These are phyloP conservation scores for Phytomonas sp. DNA, from an alignment of 208 protist genomes.

Conservation along the genomic window DNA sequence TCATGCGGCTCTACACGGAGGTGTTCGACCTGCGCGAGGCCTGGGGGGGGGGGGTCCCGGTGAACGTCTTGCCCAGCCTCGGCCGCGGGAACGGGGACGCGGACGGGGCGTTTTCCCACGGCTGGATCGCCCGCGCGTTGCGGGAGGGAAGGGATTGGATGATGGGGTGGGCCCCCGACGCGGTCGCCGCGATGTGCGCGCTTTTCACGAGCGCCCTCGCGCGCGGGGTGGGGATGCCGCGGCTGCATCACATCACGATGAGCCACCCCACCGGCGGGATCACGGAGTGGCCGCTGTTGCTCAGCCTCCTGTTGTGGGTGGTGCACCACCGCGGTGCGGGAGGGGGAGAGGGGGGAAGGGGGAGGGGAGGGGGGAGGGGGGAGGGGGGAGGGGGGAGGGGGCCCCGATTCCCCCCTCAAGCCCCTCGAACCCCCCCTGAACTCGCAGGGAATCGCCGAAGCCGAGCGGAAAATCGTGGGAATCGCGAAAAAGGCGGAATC, in stretches of 20 bases:
- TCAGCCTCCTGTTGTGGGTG: constrained; percentile 77
- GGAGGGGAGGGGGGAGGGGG: too few species aligned
- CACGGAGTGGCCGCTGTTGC: constrained; percentile 77
- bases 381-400: too few species aligned
- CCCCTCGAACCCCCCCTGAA: too few species aligned
- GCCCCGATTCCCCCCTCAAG: too few species aligned
- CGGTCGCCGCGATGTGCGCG: constrained; percentile 59
- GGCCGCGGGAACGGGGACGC: neutral
- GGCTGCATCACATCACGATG: constrained; percentile 85
- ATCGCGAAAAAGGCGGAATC: too few species aligned
- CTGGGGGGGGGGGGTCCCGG: constrained; percentile 69
- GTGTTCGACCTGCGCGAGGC: constrained; percentile 72
- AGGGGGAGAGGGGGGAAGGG: too few species aligned
- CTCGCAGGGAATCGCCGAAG: too few species aligned
- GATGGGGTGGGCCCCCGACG: constrained; percentile 19
- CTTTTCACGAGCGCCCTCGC: constrained; percentile 54
- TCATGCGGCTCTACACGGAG: constrained; percentile 71
- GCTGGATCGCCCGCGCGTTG: neutral
- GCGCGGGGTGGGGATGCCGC: constrained; percentile 63
- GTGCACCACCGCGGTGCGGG: constrained; percentile 24
- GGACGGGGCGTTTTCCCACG: neutral
- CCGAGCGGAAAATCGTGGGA: too few species aligned
- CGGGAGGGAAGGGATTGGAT: constrained; percentile 23
- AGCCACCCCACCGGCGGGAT: constrained; percentile 31
- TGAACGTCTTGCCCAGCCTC: constrained; percentile 38